Conservation (phyloP, 495 filamentous ascomycete genomes). For the Staphylotrichum tortipilum region DNA sequence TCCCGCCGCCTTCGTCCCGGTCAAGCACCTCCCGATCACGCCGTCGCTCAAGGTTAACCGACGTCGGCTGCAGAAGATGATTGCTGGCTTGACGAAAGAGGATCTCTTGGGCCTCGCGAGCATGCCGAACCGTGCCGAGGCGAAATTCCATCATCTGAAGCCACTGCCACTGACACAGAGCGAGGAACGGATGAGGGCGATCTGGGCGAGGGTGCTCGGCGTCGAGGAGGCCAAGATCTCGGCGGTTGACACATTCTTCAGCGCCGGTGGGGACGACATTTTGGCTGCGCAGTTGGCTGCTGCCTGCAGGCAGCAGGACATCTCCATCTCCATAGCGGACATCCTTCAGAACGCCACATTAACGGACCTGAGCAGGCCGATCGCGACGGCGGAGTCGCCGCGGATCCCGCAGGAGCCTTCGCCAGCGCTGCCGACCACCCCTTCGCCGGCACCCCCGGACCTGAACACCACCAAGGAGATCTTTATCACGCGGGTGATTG, state of each 20-base stretch:
- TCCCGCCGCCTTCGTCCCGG: slow-evolving; percentile 35
- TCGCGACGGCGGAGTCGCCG: slow-evolving; percentile 15
- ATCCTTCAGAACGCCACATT: slow-evolving; percentile 30
- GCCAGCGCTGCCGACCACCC: neutral
- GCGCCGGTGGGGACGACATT: slow-evolving; percentile 37
- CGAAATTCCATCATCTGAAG: slow-evolving; percentile 28
- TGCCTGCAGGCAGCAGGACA: slow-evolving; percentile 29
- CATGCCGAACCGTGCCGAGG: slow-evolving; percentile 24
- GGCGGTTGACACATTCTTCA: slow-evolving; percentile 35
- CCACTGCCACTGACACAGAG: slow-evolving; percentile 35
- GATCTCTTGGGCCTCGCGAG: slow-evolving; percentile 30
- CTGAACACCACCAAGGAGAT: slow-evolving; percentile 20
- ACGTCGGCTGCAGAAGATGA: slow-evolving; percentile 33
- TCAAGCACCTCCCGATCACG: slow-evolving; percentile 35
- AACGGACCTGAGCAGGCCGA: slow-evolving; percentile 31
- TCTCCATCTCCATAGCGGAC: slow-evolving; percentile 31
- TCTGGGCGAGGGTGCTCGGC: slow-evolving; percentile 36
- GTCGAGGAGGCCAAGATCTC: slow-evolving; percentile 31
- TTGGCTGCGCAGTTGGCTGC: slow-evolving; percentile 32
- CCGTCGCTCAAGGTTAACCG: slow-evolving; percentile 36
- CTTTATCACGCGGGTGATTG: slow-evolving; percentile 26
- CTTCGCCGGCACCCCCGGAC: slow-evolving; percentile 8
- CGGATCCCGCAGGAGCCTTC: slow-evolving; percentile 12
- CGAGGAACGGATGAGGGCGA: slow-evolving; percentile 35
- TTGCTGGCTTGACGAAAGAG: slow-evolving; percentile 29